Base-by-base conservation (phyloP, 202 grass and related monocot genomes). In the Eragrostis tef region DNA sequence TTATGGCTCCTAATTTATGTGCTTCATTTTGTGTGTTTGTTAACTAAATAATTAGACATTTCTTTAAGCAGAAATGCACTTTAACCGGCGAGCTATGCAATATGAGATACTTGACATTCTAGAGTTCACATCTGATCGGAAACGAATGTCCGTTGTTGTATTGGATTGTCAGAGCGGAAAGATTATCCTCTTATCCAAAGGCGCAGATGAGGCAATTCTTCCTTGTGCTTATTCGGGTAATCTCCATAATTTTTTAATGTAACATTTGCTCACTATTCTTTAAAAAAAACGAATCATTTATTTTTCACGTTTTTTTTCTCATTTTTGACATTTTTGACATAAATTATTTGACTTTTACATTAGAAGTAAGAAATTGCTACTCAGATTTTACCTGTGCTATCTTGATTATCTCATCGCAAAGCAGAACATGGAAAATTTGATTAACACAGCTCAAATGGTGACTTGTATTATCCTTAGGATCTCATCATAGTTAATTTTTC, bases 121-220 rank as follows among this genome's bases (percentile, higher is more conserved):
- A 78, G 95, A 94, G 80, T 98, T 98, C 52, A 98, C 92, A 84
- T 98, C 95, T 89, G 95, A 94, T 78, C 84, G 95, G 51, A 98
- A 98, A 89, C 91, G 88, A 91, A 98, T 98, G 95, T 98, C 92
- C 67, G 73, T 93, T 58, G 84, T 98, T 8, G 65, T 94, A 26
- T 89, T 73, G 59, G 92, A 98, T 70, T 93, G 80, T 83, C 82
- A 98, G 31, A 90, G 77, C 88, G 92, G 90, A 61, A 88, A 78
- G 81, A 91, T 98, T 89, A 65, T 98, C 63, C 95, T 98, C 15
- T 90, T 94, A 79, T 91, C 90, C 47, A 98, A 98, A 87, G 95
- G 95, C 1, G 95, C 95, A 42, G 95, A 98, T 88, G 95, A 98
- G 74, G 56, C 90, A 36, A 80, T 93, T 81, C 82, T 98, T 81